These are phyloP conservation scores for Yamadazyma mexicana DNA, from an alignment of 1,139 yeast species.

Conservation along the genomic window DNA sequence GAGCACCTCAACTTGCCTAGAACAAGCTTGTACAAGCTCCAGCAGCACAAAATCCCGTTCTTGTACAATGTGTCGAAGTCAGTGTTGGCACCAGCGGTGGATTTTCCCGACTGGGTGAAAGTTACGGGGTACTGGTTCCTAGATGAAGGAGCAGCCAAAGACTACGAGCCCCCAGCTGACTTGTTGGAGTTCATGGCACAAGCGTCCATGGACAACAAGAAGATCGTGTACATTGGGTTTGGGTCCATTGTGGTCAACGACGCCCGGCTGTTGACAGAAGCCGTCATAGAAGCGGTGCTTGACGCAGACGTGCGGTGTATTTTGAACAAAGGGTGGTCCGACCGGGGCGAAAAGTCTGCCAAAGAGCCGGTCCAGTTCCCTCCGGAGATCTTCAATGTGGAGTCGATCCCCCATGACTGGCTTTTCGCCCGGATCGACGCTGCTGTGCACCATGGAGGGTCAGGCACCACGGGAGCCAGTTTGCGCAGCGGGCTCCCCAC, in stretches of 20 bases:
- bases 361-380: constrained; percentile 37
- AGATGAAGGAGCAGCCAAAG: constrained; percentile 60
- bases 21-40: constrained; percentile 70
- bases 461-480: constrained; percentile 95
- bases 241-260: constrained; percentile 92
- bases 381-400: constrained; percentile 63
- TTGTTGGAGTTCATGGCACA: constrained; percentile 58
- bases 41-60: constrained; percentile 81
- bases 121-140: constrained; percentile 97
- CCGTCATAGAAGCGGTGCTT: constrained; percentile 75
- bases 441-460: constrained; percentile 97
- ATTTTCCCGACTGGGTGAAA: constrained; percentile 89
- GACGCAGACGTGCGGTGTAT: constrained; percentile 84
- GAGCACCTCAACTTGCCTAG: constrained; percentile 61
- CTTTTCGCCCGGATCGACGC: constrained; percentile 85
- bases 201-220: constrained; percentile 63
- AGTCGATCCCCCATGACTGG: constrained; percentile 92
- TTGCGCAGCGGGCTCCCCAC: constrained; percentile 86
- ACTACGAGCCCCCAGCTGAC: constrained; percentile 66
- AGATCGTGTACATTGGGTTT: constrained; percentile 87
- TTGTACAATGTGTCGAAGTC: constrained; percentile 85
- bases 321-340: constrained; percentile 94
- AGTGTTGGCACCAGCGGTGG: constrained; percentile 89
- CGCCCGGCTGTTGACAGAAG: constrained; percentile 73
- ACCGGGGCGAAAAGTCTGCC: constrained; percentile 44